Conservation (phyloP, 192 early-diverging fungal genomes). For the Coemansia erecta region DNA sequence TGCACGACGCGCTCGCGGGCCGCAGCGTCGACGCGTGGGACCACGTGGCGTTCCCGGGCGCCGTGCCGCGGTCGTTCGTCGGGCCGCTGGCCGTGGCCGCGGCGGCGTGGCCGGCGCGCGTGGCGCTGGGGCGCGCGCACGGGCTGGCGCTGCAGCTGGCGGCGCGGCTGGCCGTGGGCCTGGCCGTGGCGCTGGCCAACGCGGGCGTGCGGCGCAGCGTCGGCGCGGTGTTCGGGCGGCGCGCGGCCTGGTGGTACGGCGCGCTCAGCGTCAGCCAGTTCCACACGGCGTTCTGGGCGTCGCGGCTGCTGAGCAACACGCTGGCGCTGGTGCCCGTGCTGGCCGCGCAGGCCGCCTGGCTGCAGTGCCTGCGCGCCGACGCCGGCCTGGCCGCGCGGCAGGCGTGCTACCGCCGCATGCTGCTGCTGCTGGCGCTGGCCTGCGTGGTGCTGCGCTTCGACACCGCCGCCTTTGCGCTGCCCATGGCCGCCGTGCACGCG, state of each 20-base stretch:
- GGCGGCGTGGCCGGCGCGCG: constrained; percentile 36
- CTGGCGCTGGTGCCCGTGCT: constrained; percentile 73
- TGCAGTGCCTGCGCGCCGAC: constrained; percentile 23
- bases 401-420: constrained; percentile 21
- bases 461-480: constrained; percentile 48
- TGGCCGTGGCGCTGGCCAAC: constrained; percentile 56
- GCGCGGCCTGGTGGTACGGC: constrained; percentile 37
- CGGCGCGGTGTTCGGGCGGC: constrained; percentile 57
- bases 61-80: constrained; percentile 91
- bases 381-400: neutral
- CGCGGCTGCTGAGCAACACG: constrained; percentile 83
- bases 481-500: constrained; percentile 43
- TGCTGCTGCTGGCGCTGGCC: constrained; percentile 37
- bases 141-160: constrained; percentile 23
- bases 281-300: constrained; percentile 87
- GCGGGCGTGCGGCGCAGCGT: constrained; percentile 56
- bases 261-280: constrained; percentile 72
- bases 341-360: constrained; percentile 51
- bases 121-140: neutral
- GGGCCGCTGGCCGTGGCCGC: constrained; percentile 69
- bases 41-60: constrained; percentile 90
- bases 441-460: constrained; percentile 63
- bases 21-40: constrained; percentile 63
- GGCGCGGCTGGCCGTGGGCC: constrained; percentile 50
- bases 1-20: constrained; percentile 80